Conservation (phyloP, 345 rosid species). For the Populus pruinosa region DNA sequence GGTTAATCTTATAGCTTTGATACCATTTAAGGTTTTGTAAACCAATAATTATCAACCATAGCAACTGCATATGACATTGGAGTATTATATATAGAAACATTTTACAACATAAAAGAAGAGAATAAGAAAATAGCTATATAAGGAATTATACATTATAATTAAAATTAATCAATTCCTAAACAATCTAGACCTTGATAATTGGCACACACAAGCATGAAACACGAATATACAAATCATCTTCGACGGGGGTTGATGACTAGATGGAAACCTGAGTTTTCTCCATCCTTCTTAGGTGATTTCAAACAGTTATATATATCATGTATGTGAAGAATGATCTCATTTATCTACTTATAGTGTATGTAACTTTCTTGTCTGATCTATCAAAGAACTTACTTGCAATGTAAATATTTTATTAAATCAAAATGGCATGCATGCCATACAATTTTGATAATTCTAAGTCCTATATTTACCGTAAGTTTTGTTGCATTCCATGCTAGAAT, state of each 20-base stretch:
- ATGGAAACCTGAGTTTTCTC: background rate
- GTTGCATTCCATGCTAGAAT: background rate
- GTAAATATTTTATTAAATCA: background rate
- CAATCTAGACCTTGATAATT: background rate
- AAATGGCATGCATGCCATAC: background rate
- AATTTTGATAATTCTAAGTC: background rate
- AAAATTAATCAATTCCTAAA: too few species aligned
- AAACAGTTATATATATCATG: background rate
- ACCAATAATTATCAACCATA: too few species aligned
- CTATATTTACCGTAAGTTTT: background rate
- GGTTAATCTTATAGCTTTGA: too few species aligned
- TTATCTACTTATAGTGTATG: background rate
- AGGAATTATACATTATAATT: too few species aligned
- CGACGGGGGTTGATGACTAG: background rate
- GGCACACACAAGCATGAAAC: background rate
- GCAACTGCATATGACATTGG: too few species aligned
- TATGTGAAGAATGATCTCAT: background rate
- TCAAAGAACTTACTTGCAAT: background rate
- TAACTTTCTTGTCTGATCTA: background rate
- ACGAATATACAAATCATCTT: background rate
- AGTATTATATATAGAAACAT: too few species aligned
- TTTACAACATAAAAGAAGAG: too few species aligned
- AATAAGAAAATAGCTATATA: too few species aligned
- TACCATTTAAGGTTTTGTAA: too few species aligned
- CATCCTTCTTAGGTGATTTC: background rate